Percentiles rank a stretch among this genome's conserved stretches.
These are phyloP conservation scores for Chionographis japonica DNA, from an alignment of 106 monocot species.

Conservation along the genomic window DNA sequence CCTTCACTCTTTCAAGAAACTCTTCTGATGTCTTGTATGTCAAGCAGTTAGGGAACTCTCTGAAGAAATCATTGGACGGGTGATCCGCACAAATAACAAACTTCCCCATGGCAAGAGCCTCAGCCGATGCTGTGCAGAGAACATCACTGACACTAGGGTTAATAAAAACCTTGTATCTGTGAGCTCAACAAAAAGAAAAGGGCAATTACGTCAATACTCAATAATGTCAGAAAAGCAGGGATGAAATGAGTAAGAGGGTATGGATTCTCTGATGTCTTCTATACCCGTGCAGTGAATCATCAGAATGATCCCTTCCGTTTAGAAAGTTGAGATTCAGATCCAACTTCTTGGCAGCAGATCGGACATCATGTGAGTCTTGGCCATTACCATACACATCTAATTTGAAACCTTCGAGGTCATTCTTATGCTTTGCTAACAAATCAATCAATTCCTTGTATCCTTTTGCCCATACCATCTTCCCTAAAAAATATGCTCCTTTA, in stretches of 20 bases:
- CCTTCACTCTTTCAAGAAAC: constrained; percentile 70
- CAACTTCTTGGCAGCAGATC: constrained; percentile 69
- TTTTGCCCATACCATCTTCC: constrained; percentile 99
- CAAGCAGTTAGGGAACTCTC: constrained; percentile 86
- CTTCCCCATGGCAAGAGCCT: constrained; percentile 99
- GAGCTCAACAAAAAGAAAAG: neutral
- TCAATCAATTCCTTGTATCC: constrained; percentile 91
- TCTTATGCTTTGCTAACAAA: constrained; percentile 76
- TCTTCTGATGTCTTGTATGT: constrained; percentile 85
- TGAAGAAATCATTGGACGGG: constrained; percentile 98
- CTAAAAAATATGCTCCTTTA: constrained; percentile 94
- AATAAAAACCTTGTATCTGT: constrained; percentile 94
- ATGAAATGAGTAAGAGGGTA: too few relatives aligned
- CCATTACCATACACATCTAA: constrained; percentile 93
- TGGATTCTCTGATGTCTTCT: too few relatives aligned
- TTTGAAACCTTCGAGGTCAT: constrained; percentile 67
- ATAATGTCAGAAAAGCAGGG: neutral
- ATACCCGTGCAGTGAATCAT: constrained; percentile 91
- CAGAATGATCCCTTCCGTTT: constrained; percentile 95
- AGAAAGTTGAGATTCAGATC: constrained; percentile 83
- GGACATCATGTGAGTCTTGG: constrained; percentile 92
- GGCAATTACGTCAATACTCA: neutral
- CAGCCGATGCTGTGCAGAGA: constrained; percentile 94
- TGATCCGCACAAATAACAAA: constrained; percentile 98
- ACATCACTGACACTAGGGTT: constrained; percentile 98